A percentile compares a stretch with the other conserved stretches of the same genome.
Conservation (phyloP, 352 stramenopile genomes). For the Phytophthora hibernalis region DNA sequence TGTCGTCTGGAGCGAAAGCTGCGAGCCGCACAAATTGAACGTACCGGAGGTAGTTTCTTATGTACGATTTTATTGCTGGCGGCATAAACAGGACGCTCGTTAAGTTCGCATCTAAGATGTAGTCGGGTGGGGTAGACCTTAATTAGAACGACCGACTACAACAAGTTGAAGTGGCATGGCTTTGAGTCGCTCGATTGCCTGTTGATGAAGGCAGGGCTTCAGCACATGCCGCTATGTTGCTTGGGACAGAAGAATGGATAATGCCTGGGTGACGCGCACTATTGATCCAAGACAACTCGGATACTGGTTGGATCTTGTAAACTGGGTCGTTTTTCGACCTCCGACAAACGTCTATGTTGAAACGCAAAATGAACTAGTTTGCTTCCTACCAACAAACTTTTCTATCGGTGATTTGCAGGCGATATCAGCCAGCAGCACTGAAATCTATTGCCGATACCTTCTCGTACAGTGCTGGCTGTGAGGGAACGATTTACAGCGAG, state of each 20-base stretch:
- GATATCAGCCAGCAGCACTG: not conserved
- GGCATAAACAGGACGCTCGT: too few relatives aligned
- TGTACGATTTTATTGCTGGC: not conserved
- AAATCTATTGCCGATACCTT: slow-evolving; percentile 1
- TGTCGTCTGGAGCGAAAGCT: not conserved
- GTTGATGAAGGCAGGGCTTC: too few relatives aligned
- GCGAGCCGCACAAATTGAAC: slow-evolving; percentile 11
- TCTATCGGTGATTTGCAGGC: not conserved
- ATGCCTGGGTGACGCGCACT: too few relatives aligned
- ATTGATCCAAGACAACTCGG: too few relatives aligned
- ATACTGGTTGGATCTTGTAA: not conserved
- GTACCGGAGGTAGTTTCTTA: not conserved
- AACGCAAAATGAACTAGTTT: slow-evolving; percentile 8
- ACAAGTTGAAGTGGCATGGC: too few relatives aligned
- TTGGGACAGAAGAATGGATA: too few relatives aligned
- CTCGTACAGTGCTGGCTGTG: not conserved
- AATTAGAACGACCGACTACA: too few relatives aligned
- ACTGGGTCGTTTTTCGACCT: not conserved
- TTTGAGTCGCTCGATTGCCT: too few relatives aligned
- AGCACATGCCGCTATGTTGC: too few relatives aligned
- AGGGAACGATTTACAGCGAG: not conserved
- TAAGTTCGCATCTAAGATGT: too few relatives aligned
- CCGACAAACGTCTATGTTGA: slow-evolving; percentile 5
- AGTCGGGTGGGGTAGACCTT: too few relatives aligned
- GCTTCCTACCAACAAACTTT: not conserved